phyloP scores from a whole-genome alignment of 495 filamentous ascomycete genomes.

The Penicillium maclennaniae region DNA sequence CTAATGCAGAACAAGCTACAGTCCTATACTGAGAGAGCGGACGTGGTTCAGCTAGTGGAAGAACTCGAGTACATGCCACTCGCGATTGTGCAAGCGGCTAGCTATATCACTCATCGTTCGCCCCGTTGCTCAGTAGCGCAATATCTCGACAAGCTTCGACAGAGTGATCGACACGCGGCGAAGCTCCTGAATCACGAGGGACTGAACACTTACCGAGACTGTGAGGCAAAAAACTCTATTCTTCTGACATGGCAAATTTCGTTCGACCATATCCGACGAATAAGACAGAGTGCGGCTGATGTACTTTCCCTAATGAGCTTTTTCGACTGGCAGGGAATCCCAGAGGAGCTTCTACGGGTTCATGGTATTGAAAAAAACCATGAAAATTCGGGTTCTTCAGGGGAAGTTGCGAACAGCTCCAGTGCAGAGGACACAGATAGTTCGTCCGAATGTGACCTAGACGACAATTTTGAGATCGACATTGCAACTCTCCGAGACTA shows the following conservation, averaged over 20 bases:
- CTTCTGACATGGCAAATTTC: slow-evolving; percentile 31
- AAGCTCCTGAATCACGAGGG: slow-evolving; percentile 5
- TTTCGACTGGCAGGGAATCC: slow-evolving; percentile 6
- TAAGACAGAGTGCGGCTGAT: slow-evolving; percentile 17
- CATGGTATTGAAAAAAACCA: too few relatives aligned
- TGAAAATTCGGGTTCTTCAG: too few relatives aligned
- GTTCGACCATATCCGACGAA: slow-evolving; percentile 24
- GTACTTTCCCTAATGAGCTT: slow-evolving; percentile 18
- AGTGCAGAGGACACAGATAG: too few relatives aligned
- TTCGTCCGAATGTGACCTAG: not conserved
- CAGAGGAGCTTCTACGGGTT: not conserved
- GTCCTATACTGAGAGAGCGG: not conserved
- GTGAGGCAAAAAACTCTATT: slow-evolving; percentile 21
- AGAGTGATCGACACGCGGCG: slow-evolving; percentile 1
- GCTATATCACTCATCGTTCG: slow-evolving; percentile 35
- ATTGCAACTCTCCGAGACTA: slow-evolving; percentile 33
- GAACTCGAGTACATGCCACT: slow-evolving; percentile 46
- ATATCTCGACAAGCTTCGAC: slow-evolving; percentile 37
- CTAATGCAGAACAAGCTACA: slow-evolving; percentile 41
- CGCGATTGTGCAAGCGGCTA: slow-evolving; percentile 47
- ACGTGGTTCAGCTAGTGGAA: slow-evolving; percentile 20
- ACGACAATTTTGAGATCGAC: slow-evolving; percentile 38
- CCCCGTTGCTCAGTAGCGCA: slow-evolving; percentile 22
- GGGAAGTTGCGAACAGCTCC: too few relatives aligned
- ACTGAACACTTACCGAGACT: slow-evolving; percentile 15